A percentile compares a stretch with the other conserved stretches of the same genome.
phyloP scores from a whole-genome alignment of 306 rosid genomes.

The Casuarina cunninghamiana region DNA sequence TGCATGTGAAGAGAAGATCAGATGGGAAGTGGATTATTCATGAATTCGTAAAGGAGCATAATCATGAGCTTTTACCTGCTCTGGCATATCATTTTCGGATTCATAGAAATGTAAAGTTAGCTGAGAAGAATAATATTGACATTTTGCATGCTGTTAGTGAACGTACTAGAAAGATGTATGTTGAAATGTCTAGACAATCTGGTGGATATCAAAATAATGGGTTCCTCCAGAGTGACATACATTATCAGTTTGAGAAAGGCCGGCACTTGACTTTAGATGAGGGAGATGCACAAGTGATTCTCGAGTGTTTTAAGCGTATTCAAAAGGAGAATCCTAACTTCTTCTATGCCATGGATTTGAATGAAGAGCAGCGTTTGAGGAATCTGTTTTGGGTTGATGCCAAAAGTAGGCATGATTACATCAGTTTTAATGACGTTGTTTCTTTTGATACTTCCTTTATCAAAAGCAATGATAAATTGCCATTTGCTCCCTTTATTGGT shows the following conservation, averaged over 20 bases:
- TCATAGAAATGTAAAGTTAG: constrained; percentile 60
- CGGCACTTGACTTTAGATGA: constrained; percentile 48
- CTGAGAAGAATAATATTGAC: constrained; percentile 62
- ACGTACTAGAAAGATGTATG: constrained; percentile 62
- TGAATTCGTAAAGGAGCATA: constrained; percentile 58
- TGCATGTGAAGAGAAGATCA: constrained; percentile 61
- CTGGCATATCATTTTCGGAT: constrained; percentile 63
- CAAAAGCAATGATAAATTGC: constrained; percentile 50
- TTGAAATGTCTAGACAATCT: constrained; percentile 56
- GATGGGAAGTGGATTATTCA: constrained; percentile 66
- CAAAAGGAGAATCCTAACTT: constrained; percentile 57
- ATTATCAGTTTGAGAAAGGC: constrained; percentile 47
- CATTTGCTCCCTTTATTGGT: constrained; percentile 59
- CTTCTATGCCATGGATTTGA: constrained; percentile 57
- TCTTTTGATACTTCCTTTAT: constrained; percentile 53
- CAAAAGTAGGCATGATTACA: constrained; percentile 55
- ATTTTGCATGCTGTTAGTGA: constrained; percentile 67
- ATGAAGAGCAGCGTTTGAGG: constrained; percentile 58
- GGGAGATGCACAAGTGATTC: constrained; percentile 57
- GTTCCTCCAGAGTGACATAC: constrained; percentile 25
- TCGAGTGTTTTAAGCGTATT: constrained; percentile 58
- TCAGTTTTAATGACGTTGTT: constrained; percentile 47
- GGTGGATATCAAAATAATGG: constrained; percentile 36
- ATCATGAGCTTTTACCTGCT: constrained; percentile 65
- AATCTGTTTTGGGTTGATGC: constrained; percentile 67